Percentiles rank a stretch among this genome's conserved stretches.
These are phyloP conservation scores for Phytophthora constricta DNA, from an alignment of 352 stramenopile genomes.

Conservation along the genomic window DNA sequence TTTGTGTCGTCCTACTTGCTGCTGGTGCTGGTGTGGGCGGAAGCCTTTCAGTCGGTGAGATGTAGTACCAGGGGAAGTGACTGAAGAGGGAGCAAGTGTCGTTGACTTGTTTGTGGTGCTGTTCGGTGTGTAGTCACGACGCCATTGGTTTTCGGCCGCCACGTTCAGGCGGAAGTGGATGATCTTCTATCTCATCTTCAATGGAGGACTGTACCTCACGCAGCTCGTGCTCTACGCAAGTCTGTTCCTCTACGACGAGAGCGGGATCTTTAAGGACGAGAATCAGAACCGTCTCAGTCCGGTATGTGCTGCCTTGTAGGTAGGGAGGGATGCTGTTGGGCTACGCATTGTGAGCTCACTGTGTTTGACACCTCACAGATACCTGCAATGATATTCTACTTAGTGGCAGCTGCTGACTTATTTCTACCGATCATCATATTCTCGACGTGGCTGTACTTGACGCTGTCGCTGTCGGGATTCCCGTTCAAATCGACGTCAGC, in stretches of 20 bases:
- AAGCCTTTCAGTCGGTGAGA: constrained; percentile 88
- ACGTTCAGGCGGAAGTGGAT: constrained; percentile 90
- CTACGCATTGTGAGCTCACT: constrained; percentile 16
- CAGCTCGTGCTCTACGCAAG: constrained; percentile 91
- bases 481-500: constrained; percentile 79
- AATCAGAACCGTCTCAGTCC: constrained; percentile 74
- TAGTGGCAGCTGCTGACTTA: constrained; percentile 86
- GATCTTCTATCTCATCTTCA: constrained; percentile 94
- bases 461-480: constrained; percentile 88
- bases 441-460: constrained; percentile 91
- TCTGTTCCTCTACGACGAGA: constrained; percentile 87
- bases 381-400: constrained; percentile 79
- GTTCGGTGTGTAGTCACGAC: constrained; percentile 60
- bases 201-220: constrained; percentile 86
- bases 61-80: no score
- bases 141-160: constrained; percentile 90
- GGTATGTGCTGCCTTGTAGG: constrained; percentile 35
- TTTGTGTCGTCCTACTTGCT: constrained; percentile 92
- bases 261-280: constrained; percentile 83
- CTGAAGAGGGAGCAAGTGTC: no score
- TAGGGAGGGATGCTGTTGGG: no score
- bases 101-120: not conserved
- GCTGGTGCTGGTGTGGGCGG: constrained; percentile 91
- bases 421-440: constrained; percentile 90
- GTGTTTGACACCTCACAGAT: constrained; percentile 45